These are phyloP conservation scores for Phallus indusiatus DNA, from an alignment of 768 basidiomycete species.

Conservation along the genomic window DNA sequence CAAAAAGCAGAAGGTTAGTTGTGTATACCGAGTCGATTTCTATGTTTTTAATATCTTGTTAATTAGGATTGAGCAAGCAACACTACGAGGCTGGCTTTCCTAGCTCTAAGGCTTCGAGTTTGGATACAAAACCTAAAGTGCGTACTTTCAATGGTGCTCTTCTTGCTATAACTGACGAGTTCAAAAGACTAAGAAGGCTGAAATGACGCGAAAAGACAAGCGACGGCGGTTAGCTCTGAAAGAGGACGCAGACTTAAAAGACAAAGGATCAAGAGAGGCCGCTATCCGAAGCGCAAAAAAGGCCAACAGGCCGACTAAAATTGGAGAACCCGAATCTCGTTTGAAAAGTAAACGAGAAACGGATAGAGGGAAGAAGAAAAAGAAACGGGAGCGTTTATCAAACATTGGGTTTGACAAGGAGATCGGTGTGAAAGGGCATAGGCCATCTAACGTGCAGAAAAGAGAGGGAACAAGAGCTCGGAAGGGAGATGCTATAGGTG, in stretches of 20 bases:
- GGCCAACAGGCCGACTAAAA: slow-evolving; percentile 61
- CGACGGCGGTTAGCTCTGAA: slow-evolving; percentile 81
- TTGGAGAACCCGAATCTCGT: slow-evolving; percentile 41
- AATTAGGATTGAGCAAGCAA: slow-evolving; percentile 62
- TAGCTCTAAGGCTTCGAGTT: neutral
- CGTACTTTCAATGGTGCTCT: neutral
- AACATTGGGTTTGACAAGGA: slow-evolving; percentile 18
- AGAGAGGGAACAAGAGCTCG: slow-evolving; percentile 59
- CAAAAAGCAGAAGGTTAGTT: slow-evolving; percentile 61
- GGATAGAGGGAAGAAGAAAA: slow-evolving; percentile 20
- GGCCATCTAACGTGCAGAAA: slow-evolving; percentile 34
- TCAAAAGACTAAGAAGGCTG: slow-evolving; percentile 69
- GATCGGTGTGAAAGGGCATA: slow-evolving; percentile 50
- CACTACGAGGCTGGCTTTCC: slow-evolving; percentile 54
- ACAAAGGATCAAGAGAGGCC: slow-evolving; percentile 47
- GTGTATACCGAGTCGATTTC: neutral
- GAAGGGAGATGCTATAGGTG: slow-evolving; percentile 47
- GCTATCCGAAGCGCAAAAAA: slow-evolving; percentile 88
- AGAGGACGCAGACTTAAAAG: slow-evolving; percentile 58
- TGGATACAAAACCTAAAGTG: neutral
- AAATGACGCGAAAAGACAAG: slow-evolving; percentile 80
- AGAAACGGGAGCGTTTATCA: slow-evolving; percentile 22
- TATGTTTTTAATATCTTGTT: neutral
- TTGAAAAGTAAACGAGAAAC: slow-evolving; percentile 12
- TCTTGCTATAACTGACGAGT: slow-evolving; percentile 31